Evolutionary conservation across 768 basidiomycete genomes (phyloP).

Genomic region (Saitozyma sp.): DNA sequence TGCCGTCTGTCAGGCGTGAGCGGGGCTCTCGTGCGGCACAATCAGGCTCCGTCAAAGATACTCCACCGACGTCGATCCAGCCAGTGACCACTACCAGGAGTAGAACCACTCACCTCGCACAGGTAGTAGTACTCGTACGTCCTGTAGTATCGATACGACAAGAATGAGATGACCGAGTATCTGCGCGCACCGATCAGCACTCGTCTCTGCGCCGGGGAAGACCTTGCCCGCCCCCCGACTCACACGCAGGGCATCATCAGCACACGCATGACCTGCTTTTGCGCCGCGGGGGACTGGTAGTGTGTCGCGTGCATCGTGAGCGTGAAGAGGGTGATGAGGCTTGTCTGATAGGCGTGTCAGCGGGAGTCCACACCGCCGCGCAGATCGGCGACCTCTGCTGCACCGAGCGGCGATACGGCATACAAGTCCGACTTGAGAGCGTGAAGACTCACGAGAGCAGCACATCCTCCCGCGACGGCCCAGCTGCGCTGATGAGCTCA

Average conservation of each 20-base stretch:
- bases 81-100: background rate
- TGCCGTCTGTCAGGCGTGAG: conserved; percentile 20
- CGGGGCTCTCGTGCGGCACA: background rate
- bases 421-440: too few relatives aligned
- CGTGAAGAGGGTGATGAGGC: conserved; percentile 38
- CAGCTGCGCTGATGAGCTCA: conserved; percentile 16
- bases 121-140: conserved; percentile 43
- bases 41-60: background rate
- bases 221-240: conserved; percentile 1
- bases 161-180: conserved; percentile 34
- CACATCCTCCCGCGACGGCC: conserved; percentile 41
- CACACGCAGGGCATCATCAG: conserved; percentile 30
- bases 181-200: conserved; percentile 5
- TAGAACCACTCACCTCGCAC: conserved; percentile 22
- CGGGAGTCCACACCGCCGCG: background rate
- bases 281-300: conserved; percentile 38
- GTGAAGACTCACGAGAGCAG: conserved; percentile 27
- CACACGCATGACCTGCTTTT: conserved; percentile 39
- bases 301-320: conserved; percentile 39
- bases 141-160: conserved; percentile 40
- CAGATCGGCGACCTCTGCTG: too few relatives aligned
- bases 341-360: conserved; percentile 19
- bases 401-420: too few relatives aligned
- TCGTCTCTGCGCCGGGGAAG: background rate
- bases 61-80: background rate